Evolutionary conservation across 176 grass and related monocot genomes (phyloP), one percentile per base, ranked within the genome.

Genomic region (Metroxylon sagu): DNA sequence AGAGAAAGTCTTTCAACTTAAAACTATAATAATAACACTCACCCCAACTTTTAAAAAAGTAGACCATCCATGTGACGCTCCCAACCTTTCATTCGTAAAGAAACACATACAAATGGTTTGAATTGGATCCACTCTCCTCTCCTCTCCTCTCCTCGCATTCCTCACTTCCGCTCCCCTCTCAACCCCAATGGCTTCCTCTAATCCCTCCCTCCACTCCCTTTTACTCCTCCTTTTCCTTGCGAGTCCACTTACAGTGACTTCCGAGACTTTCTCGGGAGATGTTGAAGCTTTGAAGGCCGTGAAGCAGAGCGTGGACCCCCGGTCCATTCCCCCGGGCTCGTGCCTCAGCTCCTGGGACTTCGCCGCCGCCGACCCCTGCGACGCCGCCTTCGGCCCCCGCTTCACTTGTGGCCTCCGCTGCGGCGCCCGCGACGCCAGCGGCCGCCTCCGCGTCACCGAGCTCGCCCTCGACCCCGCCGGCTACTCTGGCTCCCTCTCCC

Each of bases 401-500:
- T 79, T 86, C 74, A 54, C 64, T 21, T 81, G 78, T 74, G 78
- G 75, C 60, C 39, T 79, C 60, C 62, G 57, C 60, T 86, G 75
- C 74, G 4, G 1, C 64, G 6, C 62, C 17, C 26, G 63, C 1
- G 1, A 57, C 26, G 43, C 58, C 69, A 48, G 75, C 25, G 53
- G 68, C 54, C 6, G 73, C 74, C 59, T 67, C 27, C 69, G 64
- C 60, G 75, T 86, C 50, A 19, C 60, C 28, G 63, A 27, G 64
- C 69, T 80, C 52, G 23, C 76, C 62, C 77, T 86, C 74, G 71
- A 79, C 74, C 67, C 77, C 14, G 77, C 78, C 26, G 78, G 75
- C 0, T 78, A 79, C 78, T 51, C 83, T 3, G 83, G 78, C 74
- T 26, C 14, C 43, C 59, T 86, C 27, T 66, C 78, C 0, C n/a